Conservation (phyloP, 2,329 filamentous ascomycete genomes). For the Seiridium unicorne region DNA sequence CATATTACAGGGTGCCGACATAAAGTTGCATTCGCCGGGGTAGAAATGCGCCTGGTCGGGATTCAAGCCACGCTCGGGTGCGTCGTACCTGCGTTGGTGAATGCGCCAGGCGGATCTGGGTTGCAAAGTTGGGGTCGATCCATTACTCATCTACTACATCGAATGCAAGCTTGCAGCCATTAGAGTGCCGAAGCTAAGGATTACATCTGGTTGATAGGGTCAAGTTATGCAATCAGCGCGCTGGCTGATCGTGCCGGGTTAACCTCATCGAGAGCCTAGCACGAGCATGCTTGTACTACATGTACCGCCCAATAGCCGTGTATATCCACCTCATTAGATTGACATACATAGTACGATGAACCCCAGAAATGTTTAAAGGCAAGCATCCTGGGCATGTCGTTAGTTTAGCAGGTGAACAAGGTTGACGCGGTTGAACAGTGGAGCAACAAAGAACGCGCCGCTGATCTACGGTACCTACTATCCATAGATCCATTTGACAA, state of each 20-base stretch:
- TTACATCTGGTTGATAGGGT: too few relatives aligned
- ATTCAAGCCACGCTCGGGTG: neutral
- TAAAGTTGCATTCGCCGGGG: neutral
- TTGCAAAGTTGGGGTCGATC: neutral
- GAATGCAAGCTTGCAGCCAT: too few relatives aligned
- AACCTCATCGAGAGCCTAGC: neutral
- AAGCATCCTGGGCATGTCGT: neutral
- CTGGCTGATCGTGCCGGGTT: too few relatives aligned
- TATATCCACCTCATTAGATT: too few relatives aligned
- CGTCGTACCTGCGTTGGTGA: slow-evolving; percentile 2
- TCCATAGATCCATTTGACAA: neutral
- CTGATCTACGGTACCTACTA: neutral
- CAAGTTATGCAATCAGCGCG: too few relatives aligned
- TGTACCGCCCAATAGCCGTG: too few relatives aligned
- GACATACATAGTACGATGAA: neutral
- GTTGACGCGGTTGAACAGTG: slow-evolving; percentile 11
- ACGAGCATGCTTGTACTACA: neutral
- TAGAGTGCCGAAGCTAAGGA: neutral
- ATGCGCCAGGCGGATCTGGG: neutral
- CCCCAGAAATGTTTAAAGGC: neutral
- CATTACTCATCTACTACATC: too few relatives aligned
- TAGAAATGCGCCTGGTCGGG: neutral
- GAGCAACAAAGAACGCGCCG: neutral
- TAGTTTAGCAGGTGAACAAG: neutral
- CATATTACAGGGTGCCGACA: neutral